A percentile compares a stretch with the other conserved stretches of the same genome.
Conservation (phyloP, 1,284 basidiomycete genomes). For the Cutaneotrichosporon sp. region DNA sequence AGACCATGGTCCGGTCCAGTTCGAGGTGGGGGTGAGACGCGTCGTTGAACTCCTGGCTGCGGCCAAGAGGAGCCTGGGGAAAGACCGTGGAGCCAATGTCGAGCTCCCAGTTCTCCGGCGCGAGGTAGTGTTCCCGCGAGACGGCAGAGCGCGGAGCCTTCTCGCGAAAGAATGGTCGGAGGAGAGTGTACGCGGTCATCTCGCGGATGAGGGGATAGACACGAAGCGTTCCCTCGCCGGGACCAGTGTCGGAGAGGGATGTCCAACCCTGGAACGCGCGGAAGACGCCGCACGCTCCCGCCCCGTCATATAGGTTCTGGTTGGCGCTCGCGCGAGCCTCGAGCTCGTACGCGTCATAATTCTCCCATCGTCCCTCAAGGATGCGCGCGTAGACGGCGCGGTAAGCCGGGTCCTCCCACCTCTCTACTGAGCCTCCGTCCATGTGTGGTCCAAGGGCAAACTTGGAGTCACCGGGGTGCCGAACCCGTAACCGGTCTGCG, state of each 20-base stretch:
- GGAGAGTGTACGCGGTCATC: conserved; percentile 70
- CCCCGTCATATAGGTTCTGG: conserved; percentile 49
- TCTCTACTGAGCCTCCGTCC: conserved; percentile 71
- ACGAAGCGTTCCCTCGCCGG: conserved; percentile 69
- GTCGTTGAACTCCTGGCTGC: conserved; percentile 65
- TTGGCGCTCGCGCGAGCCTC: conserved; percentile 37
- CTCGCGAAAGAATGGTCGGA: conserved; percentile 70
- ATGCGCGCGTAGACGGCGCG: conserved; percentile 62
- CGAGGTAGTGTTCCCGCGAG: conserved; percentile 49
- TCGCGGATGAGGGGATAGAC: conserved; percentile 74
- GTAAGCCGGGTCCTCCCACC: conserved; percentile 72
- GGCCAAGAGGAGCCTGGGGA: conserved; percentile 63
- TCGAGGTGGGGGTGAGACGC: conserved; percentile 69
- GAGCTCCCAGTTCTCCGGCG: conserved; percentile 63
- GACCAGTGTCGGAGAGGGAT: conserved; percentile 61
- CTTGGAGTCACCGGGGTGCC: conserved; percentile 66
- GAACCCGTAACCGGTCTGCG: conserved; percentile 71
- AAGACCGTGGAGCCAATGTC: conserved; percentile 63
- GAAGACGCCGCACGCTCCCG: conserved; percentile 64
- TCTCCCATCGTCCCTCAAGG: conserved; percentile 62
- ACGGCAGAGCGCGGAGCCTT: conserved; percentile 23
- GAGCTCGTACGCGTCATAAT: conserved; percentile 50
- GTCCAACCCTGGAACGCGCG: conserved; percentile 74
- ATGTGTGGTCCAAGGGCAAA: conserved; percentile 74
- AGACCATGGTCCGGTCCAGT: conserved; percentile 68